Conservation (phyloP, 2,329 filamentous ascomycete genomes). For the Claviceps paspali region DNA sequence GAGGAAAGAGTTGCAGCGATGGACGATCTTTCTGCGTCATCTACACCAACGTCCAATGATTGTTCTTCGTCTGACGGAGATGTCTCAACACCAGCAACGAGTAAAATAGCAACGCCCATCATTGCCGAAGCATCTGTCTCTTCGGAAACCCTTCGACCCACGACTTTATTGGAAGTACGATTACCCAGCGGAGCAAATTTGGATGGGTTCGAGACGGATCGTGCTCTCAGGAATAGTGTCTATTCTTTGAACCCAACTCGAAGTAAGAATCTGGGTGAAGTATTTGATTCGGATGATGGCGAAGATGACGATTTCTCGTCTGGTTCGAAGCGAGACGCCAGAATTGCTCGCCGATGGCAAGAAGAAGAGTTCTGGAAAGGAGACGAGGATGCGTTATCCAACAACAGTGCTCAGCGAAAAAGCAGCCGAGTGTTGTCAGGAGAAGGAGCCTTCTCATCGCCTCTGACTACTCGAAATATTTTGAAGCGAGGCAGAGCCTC, state of each 20-base stretch:
- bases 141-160: slow-evolving; percentile 1
- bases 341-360: slow-evolving; percentile 20
- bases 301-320: slow-evolving; percentile 15
- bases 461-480: slow-evolving; percentile 5
- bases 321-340: slow-evolving; percentile 14
- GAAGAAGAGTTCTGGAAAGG: slow-evolving; percentile 16
- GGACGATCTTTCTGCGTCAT: slow-evolving; percentile 17
- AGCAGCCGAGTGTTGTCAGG: background rate
- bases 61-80: slow-evolving; percentile 16
- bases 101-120: slow-evolving; percentile 20
- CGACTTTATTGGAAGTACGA: slow-evolving; percentile 15
- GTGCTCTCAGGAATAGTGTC: slow-evolving; percentile 25
- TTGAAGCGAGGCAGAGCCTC: slow-evolving; percentile 14
- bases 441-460: slow-evolving; percentile 2
- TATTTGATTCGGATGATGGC: slow-evolving; percentile 24
- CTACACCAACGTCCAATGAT: slow-evolving; percentile 16
- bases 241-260: slow-evolving; percentile 30
- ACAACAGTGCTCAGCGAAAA: slow-evolving; percentile 5
- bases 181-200: slow-evolving; percentile 10
- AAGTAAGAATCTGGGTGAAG: slow-evolving; percentile 28
- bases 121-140: slow-evolving; percentile 9
- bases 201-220: slow-evolving; percentile 13
- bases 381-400: background rate
- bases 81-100: slow-evolving; percentile 22
- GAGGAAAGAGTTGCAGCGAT: slow-evolving; percentile 8